phyloP scores from a whole-genome alignment of 129 eudicot genomes.

The Cynara cardunculus region DNA sequence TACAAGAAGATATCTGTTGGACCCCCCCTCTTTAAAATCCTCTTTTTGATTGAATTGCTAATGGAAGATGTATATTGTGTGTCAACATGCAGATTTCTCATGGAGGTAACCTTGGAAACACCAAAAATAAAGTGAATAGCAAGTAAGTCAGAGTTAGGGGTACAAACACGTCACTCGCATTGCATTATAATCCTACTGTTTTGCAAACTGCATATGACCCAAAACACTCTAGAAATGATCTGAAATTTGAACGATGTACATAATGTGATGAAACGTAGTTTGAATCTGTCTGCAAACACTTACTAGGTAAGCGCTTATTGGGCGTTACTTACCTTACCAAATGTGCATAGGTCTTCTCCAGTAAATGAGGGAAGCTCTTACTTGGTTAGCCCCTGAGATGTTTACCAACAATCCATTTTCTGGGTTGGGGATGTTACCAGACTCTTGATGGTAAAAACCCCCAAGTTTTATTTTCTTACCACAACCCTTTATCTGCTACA shows the following conservation, averaged over 20 bases:
- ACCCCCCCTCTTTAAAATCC: not conserved
- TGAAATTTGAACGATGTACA: constrained; percentile 9
- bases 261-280: not conserved
- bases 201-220: constrained; percentile 3
- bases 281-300: not conserved
- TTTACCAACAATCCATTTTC: too few relatives aligned
- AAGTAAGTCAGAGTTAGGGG: constrained; percentile 14
- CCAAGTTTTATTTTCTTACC: too few relatives aligned
- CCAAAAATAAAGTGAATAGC: constrained; percentile 27
- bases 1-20: not conserved
- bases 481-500: not conserved
- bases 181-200: not conserved
- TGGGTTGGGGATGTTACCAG: too few relatives aligned
- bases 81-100: constrained; percentile 47
- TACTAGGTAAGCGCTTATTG: too few relatives aligned
- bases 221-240: constrained; percentile 16
- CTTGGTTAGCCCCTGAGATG: too few relatives aligned
- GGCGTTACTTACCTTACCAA: not conserved
- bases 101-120: constrained; percentile 31
- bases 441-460: too few relatives aligned
- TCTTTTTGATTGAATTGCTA: not conserved
- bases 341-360: not conserved
- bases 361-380: too few relatives aligned
- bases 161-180: too few relatives aligned
- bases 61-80: not conserved